Conservation (phyloP, 73 alveolate genomes). For the Diophrys sp. region DNA sequence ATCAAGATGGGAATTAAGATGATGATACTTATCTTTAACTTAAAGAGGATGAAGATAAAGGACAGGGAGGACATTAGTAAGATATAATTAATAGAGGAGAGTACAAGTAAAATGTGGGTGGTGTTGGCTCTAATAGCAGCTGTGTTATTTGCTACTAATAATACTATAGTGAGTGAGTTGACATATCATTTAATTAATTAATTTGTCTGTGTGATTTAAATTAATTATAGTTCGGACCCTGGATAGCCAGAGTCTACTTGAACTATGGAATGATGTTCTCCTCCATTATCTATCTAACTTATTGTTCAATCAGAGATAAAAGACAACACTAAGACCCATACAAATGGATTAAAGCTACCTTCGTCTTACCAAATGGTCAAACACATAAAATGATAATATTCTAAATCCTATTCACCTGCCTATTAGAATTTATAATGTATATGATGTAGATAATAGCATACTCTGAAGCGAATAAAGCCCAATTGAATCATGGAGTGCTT, state of each 20-base stretch:
- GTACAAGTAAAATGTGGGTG: not conserved
- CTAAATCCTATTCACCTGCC: not conserved
- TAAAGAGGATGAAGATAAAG: too few relatives aligned
- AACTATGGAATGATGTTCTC: not conserved
- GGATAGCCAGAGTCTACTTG: not conserved
- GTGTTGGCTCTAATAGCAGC: not conserved
- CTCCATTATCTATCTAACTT: not conserved
- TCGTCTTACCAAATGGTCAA: not conserved
- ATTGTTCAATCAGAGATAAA: not conserved
- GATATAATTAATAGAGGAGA: too few relatives aligned
- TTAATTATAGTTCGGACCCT: too few relatives aligned
- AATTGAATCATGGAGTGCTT: not conserved
- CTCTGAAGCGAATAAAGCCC: not conserved
- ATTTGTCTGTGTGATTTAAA: too few relatives aligned
- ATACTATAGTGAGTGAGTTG: not conserved
- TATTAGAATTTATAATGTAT: not conserved
- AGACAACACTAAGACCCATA: not conserved
- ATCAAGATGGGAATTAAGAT: not conserved
- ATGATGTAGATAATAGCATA: not conserved
- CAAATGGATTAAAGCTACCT: not conserved
- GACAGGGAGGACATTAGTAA: too few relatives aligned
- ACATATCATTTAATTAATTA: too few relatives aligned
- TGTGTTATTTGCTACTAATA: not conserved
- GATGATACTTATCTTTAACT: too few relatives aligned
- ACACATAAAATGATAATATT: too few relatives aligned